These are phyloP conservation scores for Eremomyces bilateralis DNA, from an alignment of 495 filamentous ascomycete species.

Conservation along the genomic window DNA sequence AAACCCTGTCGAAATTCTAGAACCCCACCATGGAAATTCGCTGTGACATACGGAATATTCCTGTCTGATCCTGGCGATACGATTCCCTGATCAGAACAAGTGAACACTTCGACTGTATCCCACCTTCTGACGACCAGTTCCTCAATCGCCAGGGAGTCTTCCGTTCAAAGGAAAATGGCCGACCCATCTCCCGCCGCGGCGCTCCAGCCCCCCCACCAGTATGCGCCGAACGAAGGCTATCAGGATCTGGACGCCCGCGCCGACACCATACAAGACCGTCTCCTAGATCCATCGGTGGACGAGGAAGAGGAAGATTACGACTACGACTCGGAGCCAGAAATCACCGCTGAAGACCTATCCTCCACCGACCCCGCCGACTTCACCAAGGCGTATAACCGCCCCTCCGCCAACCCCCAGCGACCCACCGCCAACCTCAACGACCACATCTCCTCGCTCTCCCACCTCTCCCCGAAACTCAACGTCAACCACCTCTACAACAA, in stretches of 20 bases:
- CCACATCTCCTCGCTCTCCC: constrained; percentile 60
- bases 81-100: too few relatives aligned
- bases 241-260: neutral
- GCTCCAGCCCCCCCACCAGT: constrained; percentile 1
- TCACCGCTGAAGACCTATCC: constrained; percentile 23
- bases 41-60: too few relatives aligned
- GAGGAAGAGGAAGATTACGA: constrained; percentile 36
- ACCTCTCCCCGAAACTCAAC: constrained; percentile 74
- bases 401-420: constrained; percentile 63
- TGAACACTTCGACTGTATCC: too few relatives aligned
- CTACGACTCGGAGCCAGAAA: constrained; percentile 28
- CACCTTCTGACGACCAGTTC: too few relatives aligned
- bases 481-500: constrained; percentile 44
- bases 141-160: too few relatives aligned
- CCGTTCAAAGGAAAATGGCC: too few relatives aligned
- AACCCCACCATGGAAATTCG: too few relatives aligned
- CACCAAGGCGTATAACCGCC: constrained; percentile 82
- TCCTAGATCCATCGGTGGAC: constrained; percentile 6
- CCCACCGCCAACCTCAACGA: constrained; percentile 66
- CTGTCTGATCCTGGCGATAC: too few relatives aligned
- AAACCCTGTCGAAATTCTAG: too few relatives aligned
- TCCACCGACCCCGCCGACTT: constrained; percentile 43
- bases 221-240: constrained; percentile 1
- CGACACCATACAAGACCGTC: neutral
- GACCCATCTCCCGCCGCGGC: neutral